Conservation (phyloP, 2,329 filamentous ascomycete species). For the Xylariaceae sp. region DNA sequence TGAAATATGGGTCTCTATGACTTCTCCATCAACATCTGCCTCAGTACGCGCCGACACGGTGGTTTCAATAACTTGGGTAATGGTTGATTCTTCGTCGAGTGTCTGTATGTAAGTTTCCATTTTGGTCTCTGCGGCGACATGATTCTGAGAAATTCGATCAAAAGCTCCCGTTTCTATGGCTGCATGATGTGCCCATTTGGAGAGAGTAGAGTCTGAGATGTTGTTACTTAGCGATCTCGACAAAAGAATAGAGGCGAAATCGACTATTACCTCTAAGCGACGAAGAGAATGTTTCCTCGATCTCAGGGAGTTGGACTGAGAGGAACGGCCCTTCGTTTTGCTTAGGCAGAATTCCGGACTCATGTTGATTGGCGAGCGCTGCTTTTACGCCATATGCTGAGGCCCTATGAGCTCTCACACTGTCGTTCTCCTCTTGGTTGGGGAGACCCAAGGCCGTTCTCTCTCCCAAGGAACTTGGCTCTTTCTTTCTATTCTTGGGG, state of each 20-base stretch:
- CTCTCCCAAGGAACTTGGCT: constrained; percentile 20
- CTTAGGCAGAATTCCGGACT: constrained; percentile 20
- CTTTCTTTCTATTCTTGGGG: constrained; percentile 35
- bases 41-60: constrained; percentile 33
- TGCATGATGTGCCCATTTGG: constrained; percentile 39
- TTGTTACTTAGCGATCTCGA: neutral
- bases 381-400: constrained; percentile 27
- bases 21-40: constrained; percentile 31
- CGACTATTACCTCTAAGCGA: constrained; percentile 33
- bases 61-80: constrained; percentile 38
- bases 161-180: constrained; percentile 31
- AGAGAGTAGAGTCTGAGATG: constrained; percentile 40
- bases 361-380: constrained; percentile 22
- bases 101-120: constrained; percentile 35
- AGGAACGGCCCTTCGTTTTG: constrained; percentile 14
- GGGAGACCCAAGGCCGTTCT: constrained; percentile 9
- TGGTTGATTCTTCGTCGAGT: constrained; percentile 38
- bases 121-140: constrained; percentile 27
- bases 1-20: constrained; percentile 37
- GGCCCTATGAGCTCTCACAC: constrained; percentile 16
- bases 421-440: constrained; percentile 5
- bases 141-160: constrained; percentile 30
- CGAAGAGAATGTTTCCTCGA: constrained; percentile 21
- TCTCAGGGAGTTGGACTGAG: constrained; percentile 21
- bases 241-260: neutral